These are phyloP conservation scores for Trichoderma afroharzianum DNA, from an alignment of 2,329 filamentous ascomycete genomes.

Conservation along the genomic window DNA sequence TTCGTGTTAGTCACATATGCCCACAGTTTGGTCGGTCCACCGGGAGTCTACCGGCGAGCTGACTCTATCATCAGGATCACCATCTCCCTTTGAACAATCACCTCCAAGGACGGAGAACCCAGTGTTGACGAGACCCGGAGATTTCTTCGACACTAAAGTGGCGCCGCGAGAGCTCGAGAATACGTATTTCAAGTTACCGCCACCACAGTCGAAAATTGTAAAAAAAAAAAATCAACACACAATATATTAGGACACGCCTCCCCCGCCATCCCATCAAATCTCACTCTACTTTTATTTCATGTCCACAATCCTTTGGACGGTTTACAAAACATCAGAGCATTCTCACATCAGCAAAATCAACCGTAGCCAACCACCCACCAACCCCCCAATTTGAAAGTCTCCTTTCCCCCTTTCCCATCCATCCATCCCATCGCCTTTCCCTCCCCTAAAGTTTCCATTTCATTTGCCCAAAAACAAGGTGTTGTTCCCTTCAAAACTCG, in stretches of 20 bases:
- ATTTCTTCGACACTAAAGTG: too few relatives aligned
- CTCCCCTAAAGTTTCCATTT: not conserved
- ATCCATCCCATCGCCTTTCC: not conserved
- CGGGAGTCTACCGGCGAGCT: too few relatives aligned
- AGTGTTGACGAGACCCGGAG: too few relatives aligned
- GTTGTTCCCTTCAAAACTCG: not conserved
- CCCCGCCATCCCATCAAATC: not conserved
- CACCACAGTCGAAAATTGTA: too few relatives aligned
- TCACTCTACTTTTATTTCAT: slow-evolving; percentile 15
- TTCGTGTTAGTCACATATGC: too few relatives aligned
- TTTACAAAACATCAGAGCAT: slow-evolving; percentile 9
- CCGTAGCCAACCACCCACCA: not conserved
- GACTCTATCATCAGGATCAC: too few relatives aligned
- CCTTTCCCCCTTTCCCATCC: not conserved
- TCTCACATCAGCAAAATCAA: slow-evolving; percentile 11
- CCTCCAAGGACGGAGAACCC: too few relatives aligned
- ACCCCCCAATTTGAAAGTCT: not conserved
- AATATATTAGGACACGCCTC: slow-evolving; percentile 7
- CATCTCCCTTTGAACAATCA: too few relatives aligned
- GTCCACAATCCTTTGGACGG: slow-evolving; percentile 1
- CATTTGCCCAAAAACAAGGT: not conserved
- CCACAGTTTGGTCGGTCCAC: too few relatives aligned
- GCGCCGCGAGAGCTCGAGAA: too few relatives aligned
- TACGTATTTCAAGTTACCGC: too few relatives aligned
- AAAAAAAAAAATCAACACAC: not conserved